Evolutionary conservation across 2,329 filamentous ascomycete species (phyloP), one percentile per base, ranked within the genome.

Genomic region (Xylariales sp.): DNA sequence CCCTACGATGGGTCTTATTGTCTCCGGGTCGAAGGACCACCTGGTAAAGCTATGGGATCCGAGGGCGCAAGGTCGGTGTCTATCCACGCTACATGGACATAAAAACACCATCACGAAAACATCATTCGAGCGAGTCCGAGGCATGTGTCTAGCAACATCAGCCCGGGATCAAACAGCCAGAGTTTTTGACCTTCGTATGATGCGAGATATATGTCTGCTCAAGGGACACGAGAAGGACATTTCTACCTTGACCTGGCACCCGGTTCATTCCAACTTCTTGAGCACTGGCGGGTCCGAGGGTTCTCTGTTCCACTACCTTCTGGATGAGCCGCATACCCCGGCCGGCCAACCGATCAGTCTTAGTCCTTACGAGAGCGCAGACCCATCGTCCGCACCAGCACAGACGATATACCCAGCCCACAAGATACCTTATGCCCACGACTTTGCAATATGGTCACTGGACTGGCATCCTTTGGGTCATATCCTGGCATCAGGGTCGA

Each of bases 41-140:
- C 73, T 95, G 47, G 88, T 98, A 57, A 97, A 97, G 63, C 80
- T 98, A 31, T 98, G 93, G 93, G 93, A 98, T 62, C 93, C 93
- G n/a, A 80, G 93, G 42, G 91, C 84, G 4, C 38, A 28, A 5
- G 84, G 86, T 25, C 83, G 89, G 31, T 95, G 89, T 60, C 72
- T 98, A 41, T 96, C 91, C 0, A 97, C 91, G 0, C 78, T 98
- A 3, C 90, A 95, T 63, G 91, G 89, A 31, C 93, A 97, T 65
- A 98, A 98, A 63, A 97, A 95, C 60, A 95, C 89, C 27, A 90
- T 98, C 55, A 93, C 89, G 32, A 93, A 93, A 59, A 94, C 90
- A 1, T 69, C 85, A 33, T 98, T 98, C 58, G 93, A 96, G 60
- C 84, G 84, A 38, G 82, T 87, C 8, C 84, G 87, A 56, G 90